Conservation (phyloP, 2,329 filamentous ascomycete genomes). For the Berkeleyomyces basicola region DNA sequence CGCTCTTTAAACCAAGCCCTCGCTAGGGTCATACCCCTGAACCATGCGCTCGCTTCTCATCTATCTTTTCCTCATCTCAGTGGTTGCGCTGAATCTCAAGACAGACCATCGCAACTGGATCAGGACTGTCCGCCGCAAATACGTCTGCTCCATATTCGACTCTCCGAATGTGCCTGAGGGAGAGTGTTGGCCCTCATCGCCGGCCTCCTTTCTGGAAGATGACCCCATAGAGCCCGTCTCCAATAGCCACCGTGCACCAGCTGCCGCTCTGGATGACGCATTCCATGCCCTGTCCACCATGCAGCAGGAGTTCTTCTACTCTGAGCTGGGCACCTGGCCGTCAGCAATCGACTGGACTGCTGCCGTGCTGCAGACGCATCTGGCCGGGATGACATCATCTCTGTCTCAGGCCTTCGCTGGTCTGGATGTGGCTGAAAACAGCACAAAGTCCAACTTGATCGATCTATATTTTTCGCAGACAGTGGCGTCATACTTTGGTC, state of each 20-base stretch:
- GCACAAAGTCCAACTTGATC: slow-evolving; percentile 58
- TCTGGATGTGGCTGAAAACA: slow-evolving; percentile 24
- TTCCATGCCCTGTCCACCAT: slow-evolving; percentile 54
- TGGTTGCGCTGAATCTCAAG: slow-evolving; percentile 7
- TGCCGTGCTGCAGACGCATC: slow-evolving; percentile 64
- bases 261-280: slow-evolving; percentile 29
- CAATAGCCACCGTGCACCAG: slow-evolving; percentile 12
- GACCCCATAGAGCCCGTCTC: not conserved
- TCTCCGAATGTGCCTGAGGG: slow-evolving; percentile 9
- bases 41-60: slow-evolving; percentile 8
- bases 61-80: slow-evolving; percentile 9
- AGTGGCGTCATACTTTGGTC: slow-evolving; percentile 68
- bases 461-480: slow-evolving; percentile 67
- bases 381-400: slow-evolving; percentile 57
- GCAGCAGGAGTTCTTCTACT: slow-evolving; percentile 61
- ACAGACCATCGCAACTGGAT: not conserved
- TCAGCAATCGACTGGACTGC: slow-evolving; percentile 84
- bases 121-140: slow-evolving; percentile 5
- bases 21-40: not conserved
- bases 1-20: not conserved
- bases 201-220: slow-evolving; percentile 12
- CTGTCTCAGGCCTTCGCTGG: slow-evolving; percentile 42
- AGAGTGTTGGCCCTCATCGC: slow-evolving; percentile 7
- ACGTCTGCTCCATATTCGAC: slow-evolving; percentile 14
- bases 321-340: slow-evolving; percentile 70